Evolutionary conservation across 345 rosid species (phyloP).

Genomic region (Mangifera indica): DNA sequence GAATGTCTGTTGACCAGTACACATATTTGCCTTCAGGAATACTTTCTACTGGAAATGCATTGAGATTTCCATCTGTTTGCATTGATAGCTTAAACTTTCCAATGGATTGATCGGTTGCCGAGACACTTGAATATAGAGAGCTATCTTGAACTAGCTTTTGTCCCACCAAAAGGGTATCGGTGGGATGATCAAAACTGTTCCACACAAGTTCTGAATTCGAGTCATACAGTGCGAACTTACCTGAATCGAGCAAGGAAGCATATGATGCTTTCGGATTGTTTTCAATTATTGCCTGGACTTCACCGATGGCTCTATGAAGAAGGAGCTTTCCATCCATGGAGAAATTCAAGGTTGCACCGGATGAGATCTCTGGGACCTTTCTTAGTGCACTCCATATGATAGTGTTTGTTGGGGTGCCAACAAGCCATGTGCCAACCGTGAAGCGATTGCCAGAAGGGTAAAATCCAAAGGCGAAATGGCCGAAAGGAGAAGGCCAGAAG

Average conservation of each 20-base stretch:
- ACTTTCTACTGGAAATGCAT: background rate
- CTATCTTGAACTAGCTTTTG: background rate
- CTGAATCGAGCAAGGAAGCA: slow-evolving; percentile 12
- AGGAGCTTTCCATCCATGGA: background rate
- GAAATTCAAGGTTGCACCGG: background rate
- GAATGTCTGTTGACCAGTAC: background rate
- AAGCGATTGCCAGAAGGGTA: background rate
- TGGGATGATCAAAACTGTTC: slow-evolving; percentile 7
- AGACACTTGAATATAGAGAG: slow-evolving; percentile 16
- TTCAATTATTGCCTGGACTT: background rate
- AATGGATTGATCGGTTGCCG: background rate
- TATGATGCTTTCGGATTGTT: background rate
- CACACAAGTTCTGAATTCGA: background rate
- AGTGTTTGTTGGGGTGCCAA: background rate
- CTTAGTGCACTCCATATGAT: background rate
- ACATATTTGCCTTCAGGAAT: background rate
- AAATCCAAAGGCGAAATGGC: background rate
- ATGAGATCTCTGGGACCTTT: background rate
- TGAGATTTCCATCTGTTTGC: slow-evolving; percentile 10
- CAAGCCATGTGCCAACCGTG: slow-evolving; percentile 4
- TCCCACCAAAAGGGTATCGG: background rate
- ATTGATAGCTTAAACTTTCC: slow-evolving; percentile 4
- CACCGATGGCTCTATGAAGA: background rate
- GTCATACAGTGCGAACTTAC: slow-evolving; percentile 4
- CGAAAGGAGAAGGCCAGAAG: slow-evolving; percentile 15